These are phyloP conservation scores for Saccharomycopsis fibuligera DNA, from an alignment of 805 yeast species.

Conservation along the genomic window DNA sequence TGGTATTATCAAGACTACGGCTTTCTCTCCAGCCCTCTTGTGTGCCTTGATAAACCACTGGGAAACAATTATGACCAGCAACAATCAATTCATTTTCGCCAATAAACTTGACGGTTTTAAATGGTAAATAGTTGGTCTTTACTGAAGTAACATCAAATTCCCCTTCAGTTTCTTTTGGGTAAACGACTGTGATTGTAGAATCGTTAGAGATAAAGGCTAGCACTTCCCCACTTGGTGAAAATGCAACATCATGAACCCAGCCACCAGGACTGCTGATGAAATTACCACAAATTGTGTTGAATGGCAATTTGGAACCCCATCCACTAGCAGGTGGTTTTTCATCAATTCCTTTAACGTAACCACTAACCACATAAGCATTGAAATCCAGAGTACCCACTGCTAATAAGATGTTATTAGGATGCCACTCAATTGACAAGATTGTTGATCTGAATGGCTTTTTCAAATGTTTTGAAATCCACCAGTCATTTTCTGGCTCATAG, in stretches of 20 bases:
- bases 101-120: slow-evolving; percentile 66
- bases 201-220: slow-evolving; percentile 84
- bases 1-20: slow-evolving; percentile 49
- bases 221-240: slow-evolving; percentile 72
- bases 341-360: slow-evolving; percentile 85
- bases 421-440: slow-evolving; percentile 81
- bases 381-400: slow-evolving; percentile 94
- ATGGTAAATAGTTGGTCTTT: slow-evolving; percentile 70
- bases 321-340: slow-evolving; percentile 69
- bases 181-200: slow-evolving; percentile 72
- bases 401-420: slow-evolving; percentile 80
- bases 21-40: slow-evolving; percentile 58
- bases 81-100: slow-evolving; percentile 64
- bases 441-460: slow-evolving; percentile 92
- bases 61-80: slow-evolving; percentile 91
- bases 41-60: slow-evolving; percentile 73
- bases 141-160: slow-evolving; percentile 53
- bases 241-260: slow-evolving; percentile 88
- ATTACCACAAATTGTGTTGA: slow-evolving; percentile 86
- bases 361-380: slow-evolving; percentile 82
- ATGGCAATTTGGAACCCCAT: slow-evolving; percentile 96
- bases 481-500: slow-evolving; percentile 91
- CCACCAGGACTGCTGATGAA: slow-evolving; percentile 64
- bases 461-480: slow-evolving; percentile 99
- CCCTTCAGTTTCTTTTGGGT: slow-evolving; percentile 60